A percentile compares a stretch with the other conserved stretches of the same genome.
Conservation (phyloP, 129 eudicot genomes). For the Helichrysum umbraculigerum region DNA sequence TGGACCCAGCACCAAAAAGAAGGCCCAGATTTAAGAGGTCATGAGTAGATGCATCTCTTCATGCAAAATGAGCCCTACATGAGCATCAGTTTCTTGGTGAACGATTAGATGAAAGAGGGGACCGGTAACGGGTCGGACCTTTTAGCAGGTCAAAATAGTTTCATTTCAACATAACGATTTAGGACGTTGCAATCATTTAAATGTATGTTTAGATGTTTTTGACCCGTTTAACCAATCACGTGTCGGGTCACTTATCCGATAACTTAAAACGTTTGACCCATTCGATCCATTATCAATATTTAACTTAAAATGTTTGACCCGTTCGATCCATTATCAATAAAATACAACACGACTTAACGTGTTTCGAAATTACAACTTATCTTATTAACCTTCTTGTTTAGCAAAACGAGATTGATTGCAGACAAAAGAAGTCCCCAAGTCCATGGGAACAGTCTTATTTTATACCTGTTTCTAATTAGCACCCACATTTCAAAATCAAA, state of each 20-base stretch:
- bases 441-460: slow-evolving; percentile 16
- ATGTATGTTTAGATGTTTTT: not conserved
- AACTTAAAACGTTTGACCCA: not conserved
- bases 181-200: not conserved
- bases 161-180: not conserved
- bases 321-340: not conserved
- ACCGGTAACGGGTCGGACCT: not conserved
- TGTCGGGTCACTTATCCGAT: too few relatives aligned
- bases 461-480: slow-evolving; percentile 10
- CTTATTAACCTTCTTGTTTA: not conserved
- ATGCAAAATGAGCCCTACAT: not conserved
- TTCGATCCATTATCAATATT: too few relatives aligned
- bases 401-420: not conserved
- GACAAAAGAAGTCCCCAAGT: slow-evolving; percentile 12
- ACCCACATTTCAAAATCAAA: not conserved
- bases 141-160: too few relatives aligned
- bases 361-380: not conserved
- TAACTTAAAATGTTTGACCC: not conserved
- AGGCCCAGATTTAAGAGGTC: not conserved
- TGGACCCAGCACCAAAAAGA: not conserved
- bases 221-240: not conserved
- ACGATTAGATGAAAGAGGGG: not conserved
- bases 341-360: not conserved
- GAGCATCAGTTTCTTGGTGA: not conserved
- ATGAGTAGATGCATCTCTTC: not conserved